A percentile compares a stretch with the other conserved stretches of the same genome.
These are phyloP conservation scores for Apophysomyces elegans DNA, from an alignment of 371 early-diverging fungal species.

Conservation along the genomic window DNA sequence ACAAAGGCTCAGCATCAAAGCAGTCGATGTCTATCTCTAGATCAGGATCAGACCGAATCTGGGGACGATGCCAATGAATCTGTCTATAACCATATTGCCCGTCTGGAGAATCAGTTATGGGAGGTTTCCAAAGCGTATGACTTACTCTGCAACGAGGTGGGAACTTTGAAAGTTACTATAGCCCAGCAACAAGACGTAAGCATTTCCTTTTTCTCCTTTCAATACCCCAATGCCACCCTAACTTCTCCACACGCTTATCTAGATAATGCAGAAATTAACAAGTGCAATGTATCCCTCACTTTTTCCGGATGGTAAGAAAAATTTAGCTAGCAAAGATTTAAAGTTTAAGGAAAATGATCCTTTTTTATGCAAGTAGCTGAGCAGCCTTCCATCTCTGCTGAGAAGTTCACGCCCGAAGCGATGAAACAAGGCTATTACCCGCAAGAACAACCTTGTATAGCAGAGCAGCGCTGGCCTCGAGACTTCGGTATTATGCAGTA, in stretches of 20 bases:
- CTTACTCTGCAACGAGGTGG: conserved; percentile 16
- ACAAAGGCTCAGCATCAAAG: conserved; percentile 43
- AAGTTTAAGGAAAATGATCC: neutral
- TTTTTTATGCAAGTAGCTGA: neutral
- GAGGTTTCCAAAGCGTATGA: conserved; percentile 22
- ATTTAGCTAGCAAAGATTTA: neutral
- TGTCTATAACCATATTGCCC: conserved; percentile 22
- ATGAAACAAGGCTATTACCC: neutral
- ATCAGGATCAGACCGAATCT: conserved; percentile 2
- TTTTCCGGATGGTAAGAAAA: neutral
- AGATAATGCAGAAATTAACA: conserved; percentile 5
- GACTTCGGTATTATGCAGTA: neutral
- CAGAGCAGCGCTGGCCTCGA: neutral
- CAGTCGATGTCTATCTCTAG: conserved; percentile 6
- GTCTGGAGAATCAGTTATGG: conserved; percentile 22
- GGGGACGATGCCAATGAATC: neutral
- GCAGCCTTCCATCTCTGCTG: neutral
- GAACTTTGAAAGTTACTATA: conserved; percentile 9
- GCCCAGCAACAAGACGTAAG: conserved; percentile 24
- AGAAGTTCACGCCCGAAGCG: neutral
- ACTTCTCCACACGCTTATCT: neutral
- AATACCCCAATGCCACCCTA: neutral
- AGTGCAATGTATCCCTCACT: neutral
- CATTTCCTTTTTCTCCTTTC: neutral
- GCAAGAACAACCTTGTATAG: neutral